phyloP scores from a whole-genome alignment of 257 asterid species.

The Fraxinus quadrangulata region DNA sequence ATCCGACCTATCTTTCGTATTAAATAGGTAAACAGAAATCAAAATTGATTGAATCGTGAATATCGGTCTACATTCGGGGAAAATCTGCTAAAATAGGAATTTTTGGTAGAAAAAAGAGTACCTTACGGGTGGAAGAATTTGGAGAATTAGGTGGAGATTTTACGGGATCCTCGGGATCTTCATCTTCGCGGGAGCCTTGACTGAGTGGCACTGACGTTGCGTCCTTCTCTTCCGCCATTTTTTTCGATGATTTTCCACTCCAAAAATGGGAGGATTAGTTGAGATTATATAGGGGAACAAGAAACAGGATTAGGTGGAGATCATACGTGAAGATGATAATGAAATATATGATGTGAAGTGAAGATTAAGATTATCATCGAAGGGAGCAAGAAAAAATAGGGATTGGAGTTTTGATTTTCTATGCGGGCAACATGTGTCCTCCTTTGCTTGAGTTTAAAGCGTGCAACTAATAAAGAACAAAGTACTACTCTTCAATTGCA shows the following conservation, averaged over 20 bases:
- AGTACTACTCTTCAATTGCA: neutral
- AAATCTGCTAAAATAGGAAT: neutral
- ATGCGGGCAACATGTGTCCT: neutral
- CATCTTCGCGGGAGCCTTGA: constrained; percentile 59
- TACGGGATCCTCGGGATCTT: constrained; percentile 78
- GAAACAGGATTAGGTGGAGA: neutral
- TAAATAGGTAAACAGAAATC: constrained; percentile 1
- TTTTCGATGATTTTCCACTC: constrained; percentile 15
- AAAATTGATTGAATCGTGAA: constrained; percentile 16
- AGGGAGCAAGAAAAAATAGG: neutral
- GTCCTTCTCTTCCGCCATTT: constrained; percentile 87
- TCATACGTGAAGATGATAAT: neutral
- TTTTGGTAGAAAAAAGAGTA: constrained; percentile 21
- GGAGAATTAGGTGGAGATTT: constrained; percentile 67
- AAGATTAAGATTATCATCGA: neutral
- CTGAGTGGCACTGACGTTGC: constrained; percentile 84
- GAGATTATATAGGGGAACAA: neutral
- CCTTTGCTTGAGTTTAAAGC: neutral
- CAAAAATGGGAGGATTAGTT: neutral
- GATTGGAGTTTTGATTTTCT: neutral
- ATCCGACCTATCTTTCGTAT: neutral
- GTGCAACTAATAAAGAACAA: neutral
- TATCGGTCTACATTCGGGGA: neutral
- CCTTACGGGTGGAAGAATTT: constrained; percentile 84
- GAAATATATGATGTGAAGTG: neutral